These are phyloP conservation scores for Tulasnella sp. DNA, from an alignment of 768 basidiomycete species.

Conservation along the genomic window DNA sequence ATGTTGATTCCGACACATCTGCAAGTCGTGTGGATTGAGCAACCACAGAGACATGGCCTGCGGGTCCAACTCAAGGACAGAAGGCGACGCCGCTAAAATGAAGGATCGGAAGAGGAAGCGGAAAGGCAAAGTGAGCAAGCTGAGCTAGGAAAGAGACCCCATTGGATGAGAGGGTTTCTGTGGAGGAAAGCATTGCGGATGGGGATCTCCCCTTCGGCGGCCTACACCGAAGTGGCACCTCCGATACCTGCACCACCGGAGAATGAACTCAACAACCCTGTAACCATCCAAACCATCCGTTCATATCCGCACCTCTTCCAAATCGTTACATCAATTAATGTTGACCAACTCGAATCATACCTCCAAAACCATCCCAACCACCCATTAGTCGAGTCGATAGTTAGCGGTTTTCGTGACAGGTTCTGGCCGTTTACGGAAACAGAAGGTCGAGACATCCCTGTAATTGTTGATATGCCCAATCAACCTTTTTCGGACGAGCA, in stretches of 20 bases:
- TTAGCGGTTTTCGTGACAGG: conserved; percentile 31
- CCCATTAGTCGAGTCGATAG: conserved; percentile 34
- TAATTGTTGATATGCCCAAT: conserved; percentile 25
- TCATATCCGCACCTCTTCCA: conserved; percentile 32
- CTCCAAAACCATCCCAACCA: conserved; percentile 35
- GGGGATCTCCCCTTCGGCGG: neutral
- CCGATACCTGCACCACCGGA: conserved; percentile 9
- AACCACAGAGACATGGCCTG: conserved; percentile 6
- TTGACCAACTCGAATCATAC: conserved; percentile 29
- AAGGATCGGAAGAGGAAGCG: neutral
- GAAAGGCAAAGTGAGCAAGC: neutral
- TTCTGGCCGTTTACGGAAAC: conserved; percentile 42
- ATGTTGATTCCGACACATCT: conserved; percentile 19
- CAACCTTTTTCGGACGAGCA: conserved; percentile 19
- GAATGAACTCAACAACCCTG: conserved; percentile 20
- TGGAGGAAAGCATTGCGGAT: neutral
- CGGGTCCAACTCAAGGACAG: neutral
- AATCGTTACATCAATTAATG: conserved; percentile 35
- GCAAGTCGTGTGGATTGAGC: neutral
- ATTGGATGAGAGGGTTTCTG: neutral
- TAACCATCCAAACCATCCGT: conserved; percentile 26
- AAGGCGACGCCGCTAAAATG: neutral
- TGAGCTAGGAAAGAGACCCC: neutral
- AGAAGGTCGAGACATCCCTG: conserved; percentile 24
- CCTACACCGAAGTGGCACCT: neutral